Base-by-base conservation (phyloP, 805 yeast species). In the Sporopachydermia lactativora region DNA sequence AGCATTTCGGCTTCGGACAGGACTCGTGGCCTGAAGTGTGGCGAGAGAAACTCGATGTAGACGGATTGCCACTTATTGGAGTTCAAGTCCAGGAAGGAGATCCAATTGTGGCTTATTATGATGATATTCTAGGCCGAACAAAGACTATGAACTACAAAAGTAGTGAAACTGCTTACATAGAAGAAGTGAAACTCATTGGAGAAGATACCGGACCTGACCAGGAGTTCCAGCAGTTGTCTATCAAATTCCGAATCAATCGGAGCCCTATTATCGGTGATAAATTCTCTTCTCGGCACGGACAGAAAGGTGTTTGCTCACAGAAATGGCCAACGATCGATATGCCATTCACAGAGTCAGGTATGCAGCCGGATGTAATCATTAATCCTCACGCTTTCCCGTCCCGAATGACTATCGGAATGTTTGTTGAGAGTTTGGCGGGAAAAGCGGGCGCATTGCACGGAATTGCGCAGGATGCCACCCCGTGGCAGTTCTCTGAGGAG, bases 301-400 rank as follows among this genome's bases (percentile, higher is more conserved):
- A 88, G 64, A 88, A 88, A 62, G 97, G 97, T 74, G 96, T 88
- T 47, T 88, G 96, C 65, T 88, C 97, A 5, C 81, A 96, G 61
- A 89, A 88, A 62, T 92, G 96, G 95, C 98, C 97, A 19, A 79
- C 85, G 40, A 69, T 84, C 47, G 97, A 92, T 60, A 77, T 92
- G 95, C 98, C 98, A 41, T 92, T 92, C 67, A 74, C 85, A 49
- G 98, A 92, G 64, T 68, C 83, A 24, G 98, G 98, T 53, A 89
- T 92, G 46, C 95, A 83, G 60, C 98, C 98, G 2, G 98, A 92
- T 64, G 81, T 92, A 51, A 92, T 92, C 56, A 92, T 92, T 56
- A 92, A 92, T 60, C 98, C 98, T 3, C 98, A 89, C 60, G 98
- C 97, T 49, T 92, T 89, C 89, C 98, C 98, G 52, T 89, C 97